Evolutionary conservation across 2,329 filamentous ascomycete genomes (phyloP).

Genomic region (Passalora sequoiae): DNA sequence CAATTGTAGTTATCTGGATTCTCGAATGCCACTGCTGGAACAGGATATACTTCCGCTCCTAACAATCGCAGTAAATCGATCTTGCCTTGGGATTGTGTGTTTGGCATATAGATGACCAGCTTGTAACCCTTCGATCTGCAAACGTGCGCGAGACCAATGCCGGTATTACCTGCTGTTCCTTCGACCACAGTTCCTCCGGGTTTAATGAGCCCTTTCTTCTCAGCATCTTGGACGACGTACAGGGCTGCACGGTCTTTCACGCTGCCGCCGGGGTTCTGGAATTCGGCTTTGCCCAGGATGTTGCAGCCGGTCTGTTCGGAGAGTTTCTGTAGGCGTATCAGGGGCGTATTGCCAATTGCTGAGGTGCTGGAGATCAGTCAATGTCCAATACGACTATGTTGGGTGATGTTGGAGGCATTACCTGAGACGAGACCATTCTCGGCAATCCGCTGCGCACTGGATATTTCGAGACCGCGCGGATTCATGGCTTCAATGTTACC

Average conservation of each 20-base stretch:
- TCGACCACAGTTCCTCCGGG: constrained; percentile 93
- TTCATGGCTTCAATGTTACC: constrained; percentile 26
- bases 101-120: constrained; percentile 98
- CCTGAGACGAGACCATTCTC: constrained; percentile 73
- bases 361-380: constrained; percentile 22
- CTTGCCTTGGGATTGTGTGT: constrained; percentile 97
- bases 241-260: constrained; percentile 95
- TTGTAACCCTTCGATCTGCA: constrained; percentile 88
- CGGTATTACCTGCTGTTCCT: constrained; percentile 95
- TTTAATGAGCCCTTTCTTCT: constrained; percentile 74
- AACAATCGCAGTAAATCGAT: constrained; percentile 86
- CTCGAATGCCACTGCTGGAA: constrained; percentile 91
- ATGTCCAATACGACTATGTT: constrained; percentile 5
- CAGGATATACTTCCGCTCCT: constrained; percentile 91
- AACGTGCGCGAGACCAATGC: constrained; percentile 94
- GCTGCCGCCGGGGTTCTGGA: constrained; percentile 94
- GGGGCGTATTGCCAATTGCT: constrained; percentile 96
- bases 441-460: constrained; percentile 72
- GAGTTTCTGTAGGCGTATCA: constrained; percentile 82
- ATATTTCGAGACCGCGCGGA: constrained; percentile 59
- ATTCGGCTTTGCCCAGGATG: constrained; percentile 93
- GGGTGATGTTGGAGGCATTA: constrained; percentile 39
- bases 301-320: constrained; percentile 91
- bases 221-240: constrained; percentile 89
- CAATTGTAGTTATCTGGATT: constrained; percentile 98